phyloP scores from a whole-genome alignment of 1,284 basidiomycete genomes.

The Volvariella surrecta region DNA sequence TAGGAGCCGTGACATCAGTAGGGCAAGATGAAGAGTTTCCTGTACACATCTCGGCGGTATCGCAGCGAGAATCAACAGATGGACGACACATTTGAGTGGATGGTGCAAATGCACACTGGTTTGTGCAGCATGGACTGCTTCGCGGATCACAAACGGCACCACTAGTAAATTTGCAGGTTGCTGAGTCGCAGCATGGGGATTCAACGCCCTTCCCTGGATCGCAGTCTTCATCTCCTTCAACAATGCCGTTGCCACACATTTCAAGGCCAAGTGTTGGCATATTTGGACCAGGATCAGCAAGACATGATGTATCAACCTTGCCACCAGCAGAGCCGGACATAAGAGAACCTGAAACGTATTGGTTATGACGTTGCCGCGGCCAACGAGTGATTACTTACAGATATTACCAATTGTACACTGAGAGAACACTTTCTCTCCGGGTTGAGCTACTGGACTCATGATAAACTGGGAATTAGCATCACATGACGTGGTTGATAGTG shows the following conservation, averaged over 20 bases:
- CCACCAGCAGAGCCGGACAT: slow-evolving; percentile 36
- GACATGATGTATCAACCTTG: slow-evolving; percentile 49
- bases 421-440: slow-evolving; percentile 64
- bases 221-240: slow-evolving; percentile 77
- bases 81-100: slow-evolving; percentile 65
- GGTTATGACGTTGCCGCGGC: not conserved
- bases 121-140: slow-evolving; percentile 74
- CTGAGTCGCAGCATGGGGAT: slow-evolving; percentile 70
- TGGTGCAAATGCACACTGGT: slow-evolving; percentile 62
- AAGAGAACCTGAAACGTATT: slow-evolving; percentile 40
- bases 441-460: slow-evolving; percentile 74
- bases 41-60: slow-evolving; percentile 73
- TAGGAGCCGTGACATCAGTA: slow-evolving; percentile 51
- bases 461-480: slow-evolving; percentile 63
- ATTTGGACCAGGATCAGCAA: slow-evolving; percentile 44
- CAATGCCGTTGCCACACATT: slow-evolving; percentile 79
- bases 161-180: slow-evolving; percentile 70
- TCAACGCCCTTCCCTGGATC: slow-evolving; percentile 66
- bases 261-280: slow-evolving; percentile 48
- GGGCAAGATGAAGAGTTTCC: slow-evolving; percentile 74
- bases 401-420: slow-evolving; percentile 83
- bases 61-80: slow-evolving; percentile 62
- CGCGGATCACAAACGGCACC: slow-evolving; percentile 77
- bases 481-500: slow-evolving; percentile 53
- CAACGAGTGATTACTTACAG: slow-evolving; percentile 40